These are phyloP conservation scores for Chaetomiaceae sp. DNA, from an alignment of 2,329 filamentous ascomycete genomes.

Conservation along the genomic window DNA sequence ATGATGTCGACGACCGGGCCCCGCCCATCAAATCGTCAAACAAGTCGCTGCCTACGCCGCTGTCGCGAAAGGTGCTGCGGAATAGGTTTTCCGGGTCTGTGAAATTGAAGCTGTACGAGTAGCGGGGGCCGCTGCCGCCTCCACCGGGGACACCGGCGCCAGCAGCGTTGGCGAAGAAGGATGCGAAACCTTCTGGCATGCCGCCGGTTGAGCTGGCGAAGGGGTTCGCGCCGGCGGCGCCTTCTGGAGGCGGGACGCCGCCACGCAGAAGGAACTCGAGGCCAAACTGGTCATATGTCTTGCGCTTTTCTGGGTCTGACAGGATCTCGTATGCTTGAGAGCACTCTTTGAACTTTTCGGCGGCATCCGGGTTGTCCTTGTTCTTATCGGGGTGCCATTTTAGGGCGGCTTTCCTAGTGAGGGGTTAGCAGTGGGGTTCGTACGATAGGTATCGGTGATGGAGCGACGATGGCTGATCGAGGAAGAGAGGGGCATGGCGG, in stretches of 20 bases:
- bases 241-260: conserved; percentile 62
- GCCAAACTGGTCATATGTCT: conserved; percentile 90
- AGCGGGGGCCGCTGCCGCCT: conserved; percentile 46
- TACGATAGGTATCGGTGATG: neutral
- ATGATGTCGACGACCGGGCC: conserved; percentile 30
- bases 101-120: conserved; percentile 63
- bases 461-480: neutral
- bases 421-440: conserved; percentile 34
- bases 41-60: conserved; percentile 47
- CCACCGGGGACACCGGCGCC: conserved; percentile 39
- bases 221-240: conserved; percentile 45
- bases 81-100: conserved; percentile 82
- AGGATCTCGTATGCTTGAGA: conserved; percentile 98
- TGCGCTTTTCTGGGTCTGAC: conserved; percentile 93
- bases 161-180: conserved; percentile 21
- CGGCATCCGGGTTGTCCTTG: conserved; percentile 77
- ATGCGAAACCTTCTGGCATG: conserved; percentile 33
- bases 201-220: conserved; percentile 56
- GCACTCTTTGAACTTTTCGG: conserved; percentile 96
- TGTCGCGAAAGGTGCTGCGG: conserved; percentile 48
- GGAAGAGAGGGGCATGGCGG: too few species aligned
- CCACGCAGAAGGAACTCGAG: conserved; percentile 88
- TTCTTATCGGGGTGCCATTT: conserved; percentile 98
- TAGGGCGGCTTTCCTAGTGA: conserved; percentile 71
- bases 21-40: conserved; percentile 47